Conservation (phyloP, 495 filamentous ascomycete genomes). For the Viridothelium virens region DNA sequence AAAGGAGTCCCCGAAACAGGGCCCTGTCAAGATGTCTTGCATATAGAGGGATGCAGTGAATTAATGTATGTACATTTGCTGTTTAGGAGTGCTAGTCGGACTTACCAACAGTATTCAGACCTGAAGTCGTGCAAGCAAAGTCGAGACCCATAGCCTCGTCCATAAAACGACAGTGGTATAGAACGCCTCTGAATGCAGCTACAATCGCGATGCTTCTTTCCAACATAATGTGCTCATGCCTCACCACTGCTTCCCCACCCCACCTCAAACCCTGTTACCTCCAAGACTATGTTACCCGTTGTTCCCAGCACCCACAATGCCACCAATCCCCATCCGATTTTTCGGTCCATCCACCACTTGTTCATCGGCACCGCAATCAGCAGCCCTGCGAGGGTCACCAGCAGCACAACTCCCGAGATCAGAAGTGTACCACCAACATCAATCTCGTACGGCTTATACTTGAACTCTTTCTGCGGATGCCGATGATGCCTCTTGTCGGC, state of each 20-base stretch:
- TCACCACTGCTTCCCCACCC: neutral
- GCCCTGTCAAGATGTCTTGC: too few species aligned
- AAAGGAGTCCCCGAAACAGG: too few species aligned
- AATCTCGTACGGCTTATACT: constrained; percentile 57
- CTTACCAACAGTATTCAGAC: too few species aligned
- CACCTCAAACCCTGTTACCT: constrained; percentile 43
- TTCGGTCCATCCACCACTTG: constrained; percentile 79
- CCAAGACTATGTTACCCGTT: constrained; percentile 70
- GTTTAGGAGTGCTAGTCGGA: too few species aligned
- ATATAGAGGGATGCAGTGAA: too few species aligned
- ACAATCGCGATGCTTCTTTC: neutral
- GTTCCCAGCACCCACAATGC: constrained; percentile 83
- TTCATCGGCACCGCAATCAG: constrained; percentile 78
- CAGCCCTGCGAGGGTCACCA: constrained; percentile 71
- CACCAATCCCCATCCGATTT: constrained; percentile 75
- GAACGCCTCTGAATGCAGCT: neutral
- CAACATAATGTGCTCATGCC: neutral
- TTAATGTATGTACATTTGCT: too few species aligned
- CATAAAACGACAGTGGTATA: neutral
- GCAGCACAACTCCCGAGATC: constrained; percentile 69
- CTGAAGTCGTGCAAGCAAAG: neutral
- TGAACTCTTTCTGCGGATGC: constrained; percentile 48
- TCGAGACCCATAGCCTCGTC: neutral
- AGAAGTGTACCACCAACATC: constrained; percentile 75
- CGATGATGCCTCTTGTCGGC: constrained; percentile 47